These are phyloP conservation scores for Xylariomycetidae sp. DNA, from an alignment of 2,329 filamentous ascomycete genomes.

Conservation along the genomic window DNA sequence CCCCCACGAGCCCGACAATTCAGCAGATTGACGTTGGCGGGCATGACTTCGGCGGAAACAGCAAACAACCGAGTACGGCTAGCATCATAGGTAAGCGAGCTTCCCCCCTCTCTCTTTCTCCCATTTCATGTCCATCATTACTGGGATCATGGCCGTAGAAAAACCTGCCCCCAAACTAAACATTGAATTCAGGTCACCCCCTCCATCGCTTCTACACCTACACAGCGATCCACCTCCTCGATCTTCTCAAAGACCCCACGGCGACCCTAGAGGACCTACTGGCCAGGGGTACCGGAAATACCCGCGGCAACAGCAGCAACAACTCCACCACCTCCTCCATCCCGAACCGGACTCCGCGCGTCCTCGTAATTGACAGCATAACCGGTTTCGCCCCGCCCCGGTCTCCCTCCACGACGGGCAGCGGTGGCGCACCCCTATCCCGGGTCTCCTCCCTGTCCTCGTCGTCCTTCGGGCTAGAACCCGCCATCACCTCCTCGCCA, in stretches of 20 bases:
- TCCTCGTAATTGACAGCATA: slow-evolving; percentile 61
- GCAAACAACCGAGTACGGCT: slow-evolving; percentile 41
- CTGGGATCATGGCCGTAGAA: no score
- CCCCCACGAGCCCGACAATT: slow-evolving; percentile 55
- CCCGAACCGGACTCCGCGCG: slow-evolving; percentile 31
- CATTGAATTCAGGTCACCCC: slow-evolving; percentile 46
- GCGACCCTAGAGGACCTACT: slow-evolving; percentile 45
- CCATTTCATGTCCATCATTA: no score
- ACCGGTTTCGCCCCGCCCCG: slow-evolving; percentile 45
- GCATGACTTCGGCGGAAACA: slow-evolving; percentile 34
- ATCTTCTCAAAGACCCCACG: slow-evolving; percentile 45
- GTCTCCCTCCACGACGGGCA: slow-evolving; percentile 31
- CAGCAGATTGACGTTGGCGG: slow-evolving; percentile 52
- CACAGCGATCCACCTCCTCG: slow-evolving; percentile 53
- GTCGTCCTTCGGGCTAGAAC: slow-evolving; percentile 27
- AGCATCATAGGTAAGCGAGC: slow-evolving; percentile 41
- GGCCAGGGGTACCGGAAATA: slow-evolving; percentile 26
- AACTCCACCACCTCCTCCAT: slow-evolving; percentile 13
- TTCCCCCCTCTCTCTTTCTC: no score
- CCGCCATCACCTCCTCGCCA: slow-evolving; percentile 11
- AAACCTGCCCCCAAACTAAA: no score
- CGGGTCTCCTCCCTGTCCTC: slow-evolving; percentile 38
- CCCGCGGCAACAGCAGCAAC: slow-evolving; percentile 20
- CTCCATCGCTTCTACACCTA: slow-evolving; percentile 61
- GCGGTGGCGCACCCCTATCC: slow-evolving; percentile 43